Conservation (phyloP, 306 rosid species). For the Amphicarpaea edgeworthii region DNA sequence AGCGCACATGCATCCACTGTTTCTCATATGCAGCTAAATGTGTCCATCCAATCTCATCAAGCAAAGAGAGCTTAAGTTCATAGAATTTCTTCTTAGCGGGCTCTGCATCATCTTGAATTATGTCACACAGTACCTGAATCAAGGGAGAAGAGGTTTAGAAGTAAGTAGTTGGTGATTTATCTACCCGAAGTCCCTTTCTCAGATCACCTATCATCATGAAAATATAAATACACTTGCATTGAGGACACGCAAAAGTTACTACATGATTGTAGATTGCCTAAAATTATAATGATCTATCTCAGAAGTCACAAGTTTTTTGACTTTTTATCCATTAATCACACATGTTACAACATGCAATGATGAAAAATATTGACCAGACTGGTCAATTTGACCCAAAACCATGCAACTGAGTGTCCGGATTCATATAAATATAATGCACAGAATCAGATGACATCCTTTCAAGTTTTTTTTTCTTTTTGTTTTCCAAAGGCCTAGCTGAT, state of each 20-base stretch:
- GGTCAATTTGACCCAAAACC: not conserved
- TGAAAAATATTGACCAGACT: not conserved
- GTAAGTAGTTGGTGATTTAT: not conserved
- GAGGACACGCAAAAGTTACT: constrained; percentile 25
- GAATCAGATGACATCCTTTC: not conserved
- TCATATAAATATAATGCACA: not conserved
- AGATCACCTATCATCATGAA: constrained; percentile 1
- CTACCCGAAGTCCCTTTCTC: constrained; percentile 20
- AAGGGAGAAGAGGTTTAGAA: constrained; percentile 20
- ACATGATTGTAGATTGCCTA: constrained; percentile 8
- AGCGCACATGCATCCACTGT: constrained; percentile 92
- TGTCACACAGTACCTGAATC: constrained; percentile 70
- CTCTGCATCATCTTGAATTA: constrained; percentile 76
- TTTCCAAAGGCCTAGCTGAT: not conserved
- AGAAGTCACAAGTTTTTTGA: constrained; percentile 7
- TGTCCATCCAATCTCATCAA: constrained; percentile 86
- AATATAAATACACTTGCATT: constrained; percentile 16
- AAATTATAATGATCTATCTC: constrained; percentile 15
- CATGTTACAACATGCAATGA: constrained; percentile 4
- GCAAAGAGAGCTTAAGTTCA: constrained; percentile 79
- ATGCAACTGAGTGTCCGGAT: not conserved
- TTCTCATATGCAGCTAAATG: constrained; percentile 76
- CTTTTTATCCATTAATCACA: constrained; percentile 2
- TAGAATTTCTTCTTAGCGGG: constrained; percentile 84
- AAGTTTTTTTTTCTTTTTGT: not conserved